Evolutionary conservation across 106 monocot species (phyloP), one percentile per base, ranked within the genome.

Genomic region (Dendrobium nobile): DNA sequence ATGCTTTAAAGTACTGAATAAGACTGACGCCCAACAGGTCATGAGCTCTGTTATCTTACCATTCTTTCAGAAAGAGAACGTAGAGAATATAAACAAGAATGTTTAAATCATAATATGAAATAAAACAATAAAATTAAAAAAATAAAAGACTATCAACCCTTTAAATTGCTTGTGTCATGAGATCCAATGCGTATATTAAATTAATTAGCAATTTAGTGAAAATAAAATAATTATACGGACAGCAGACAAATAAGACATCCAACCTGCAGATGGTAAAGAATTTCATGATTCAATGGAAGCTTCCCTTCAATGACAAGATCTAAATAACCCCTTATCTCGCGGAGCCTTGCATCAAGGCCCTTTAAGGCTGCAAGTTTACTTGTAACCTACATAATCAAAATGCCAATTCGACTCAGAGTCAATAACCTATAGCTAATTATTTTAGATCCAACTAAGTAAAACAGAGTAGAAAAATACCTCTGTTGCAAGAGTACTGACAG

Each of bases 401-500:
- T 16, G 24, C 9, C 9, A 26, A 72, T 16, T 17, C 16, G 18
- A 41, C n/a, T 20, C 33, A 74, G 7, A 26, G 22, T 6, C 47
- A 51, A 76, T 2, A n/a, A 75, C n/a, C 24, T 40, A 48, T 76
- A 76, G 11, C 16, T 70, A 70, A 27, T 31, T 15, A 13, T 70
- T 37, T 31, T 31, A 70, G 70, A 76, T 41, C 74, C 41, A 44
- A 9, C 41, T 7, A 44, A 43, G n/a, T 17, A 33, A 72, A 18
- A 54, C 37, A 75, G 44, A 44, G 42, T 43, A 20, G 41, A 75
- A 51, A 77, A 47, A 43, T 70, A 95, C 99, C 95, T 99, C 99
- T 7, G 95, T 99, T 79, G 99, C 99, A 82, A 99, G 99, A 47
- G 99, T 99, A 84, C 99, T 99, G 68, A 99, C 87, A 65, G 99